Evolutionary conservation across 129 eudicot species (phyloP), one percentile per base, ranked within the genome.

Genomic region (Escallonia herrerae): DNA sequence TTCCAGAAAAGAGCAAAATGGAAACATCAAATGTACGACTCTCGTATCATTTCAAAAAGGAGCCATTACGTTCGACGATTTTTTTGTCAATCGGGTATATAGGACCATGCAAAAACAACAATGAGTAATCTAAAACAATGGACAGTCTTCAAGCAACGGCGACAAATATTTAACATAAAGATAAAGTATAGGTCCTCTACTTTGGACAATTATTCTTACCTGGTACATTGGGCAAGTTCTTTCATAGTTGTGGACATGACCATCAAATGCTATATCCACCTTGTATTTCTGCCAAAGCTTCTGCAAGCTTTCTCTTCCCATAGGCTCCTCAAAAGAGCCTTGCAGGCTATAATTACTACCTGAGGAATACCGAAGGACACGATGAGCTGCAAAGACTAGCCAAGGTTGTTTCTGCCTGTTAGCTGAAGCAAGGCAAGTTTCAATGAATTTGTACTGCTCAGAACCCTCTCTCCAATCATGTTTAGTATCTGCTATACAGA

Each of bases 391-490:
- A 80, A 88, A 88, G 5, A 88, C 80, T 46, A 84, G 58, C 96
- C 96, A 88, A 11, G 96, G 96, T 64, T 88, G 96, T 70, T 80
- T 84, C 61, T 82, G 78, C 72, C 96, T 70, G 72, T 88, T 86
- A 0, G 61, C 91, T 7, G 96, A 82, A 52, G 96, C 89, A 15
- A 88, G 57, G 70, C 96, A 88, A 46, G 76, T 42, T 63, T 85
- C 93, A 15, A 89, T 77, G 73, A 83, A 89, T 41, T 60, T 72
- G 73, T 89, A 82, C 42, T 89, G 96, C 64, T 89, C 96, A 10
- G 93, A 63, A 37, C 96, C 96, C 72, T 85, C 96, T 62, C 96
- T 76, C 96, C 96, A 89, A 64, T 89, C 96, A 56, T 89, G 93
- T 79, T 89, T 90, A 11, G 76, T 77, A 56, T 85, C 90, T 3